Conservation (phyloP, 2,329 filamentous ascomycete species). For the Colletotrichum sp. region DNA sequence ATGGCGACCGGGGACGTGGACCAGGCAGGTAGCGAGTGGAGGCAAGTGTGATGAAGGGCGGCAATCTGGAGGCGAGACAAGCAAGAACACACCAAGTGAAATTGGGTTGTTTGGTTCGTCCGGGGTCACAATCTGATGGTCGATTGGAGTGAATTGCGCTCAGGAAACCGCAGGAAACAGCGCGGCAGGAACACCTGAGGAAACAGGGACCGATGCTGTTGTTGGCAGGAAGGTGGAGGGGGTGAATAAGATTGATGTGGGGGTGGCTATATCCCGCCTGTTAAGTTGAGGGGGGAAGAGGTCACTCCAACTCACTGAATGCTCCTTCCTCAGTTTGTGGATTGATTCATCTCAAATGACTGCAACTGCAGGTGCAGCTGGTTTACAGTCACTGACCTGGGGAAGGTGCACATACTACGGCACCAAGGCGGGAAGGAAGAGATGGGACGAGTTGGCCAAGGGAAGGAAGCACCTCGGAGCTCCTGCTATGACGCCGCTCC, state of each 20-base stretch:
- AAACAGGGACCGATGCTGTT: neutral
- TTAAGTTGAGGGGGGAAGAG: neutral
- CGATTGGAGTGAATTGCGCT: neutral
- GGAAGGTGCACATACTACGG: neutral
- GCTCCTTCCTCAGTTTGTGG: neutral
- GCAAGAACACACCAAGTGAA: neutral
- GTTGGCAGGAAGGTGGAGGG: neutral
- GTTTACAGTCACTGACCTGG: neutral
- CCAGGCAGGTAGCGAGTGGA: neutral
- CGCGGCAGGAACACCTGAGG: neutral
- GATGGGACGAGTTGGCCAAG: neutral
- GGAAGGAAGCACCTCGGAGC: neutral
- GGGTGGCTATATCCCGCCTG: neutral
- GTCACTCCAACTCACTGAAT: neutral
- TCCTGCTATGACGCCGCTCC: neutral
- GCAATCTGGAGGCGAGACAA: conserved; percentile 10
- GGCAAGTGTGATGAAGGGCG: conserved; percentile 12
- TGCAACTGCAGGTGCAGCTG: neutral
- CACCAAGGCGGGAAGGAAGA: neutral
- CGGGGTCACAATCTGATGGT: neutral
- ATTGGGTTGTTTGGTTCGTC: conserved; percentile 5
- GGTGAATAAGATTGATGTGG: neutral
- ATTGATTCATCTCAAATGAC: neutral
- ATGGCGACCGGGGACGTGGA: neutral
- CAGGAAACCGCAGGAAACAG: neutral